These are phyloP conservation scores for Pseudophaeomoniella oleicola DNA, from an alignment of 2,329 filamentous ascomycete genomes.

Conservation along the genomic window DNA sequence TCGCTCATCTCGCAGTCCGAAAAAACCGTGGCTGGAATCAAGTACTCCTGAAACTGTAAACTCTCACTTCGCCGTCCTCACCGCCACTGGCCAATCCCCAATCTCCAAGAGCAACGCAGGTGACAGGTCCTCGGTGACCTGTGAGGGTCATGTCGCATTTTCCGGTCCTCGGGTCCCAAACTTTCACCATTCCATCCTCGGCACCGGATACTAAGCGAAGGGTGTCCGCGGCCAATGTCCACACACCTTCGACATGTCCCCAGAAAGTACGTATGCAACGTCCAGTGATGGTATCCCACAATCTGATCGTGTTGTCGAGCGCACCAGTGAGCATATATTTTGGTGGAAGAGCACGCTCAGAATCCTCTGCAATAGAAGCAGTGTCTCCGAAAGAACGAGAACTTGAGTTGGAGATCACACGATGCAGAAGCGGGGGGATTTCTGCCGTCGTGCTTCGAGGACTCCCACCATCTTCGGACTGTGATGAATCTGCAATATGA, in stretches of 20 bases:
- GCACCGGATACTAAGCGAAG: conserved; percentile 77
- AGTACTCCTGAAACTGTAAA: conserved; percentile 55
- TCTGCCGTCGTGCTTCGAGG: conserved; percentile 7
- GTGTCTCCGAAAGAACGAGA: conserved; percentile 5
- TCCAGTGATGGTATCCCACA: conserved; percentile 79
- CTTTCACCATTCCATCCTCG: conserved; percentile 89
- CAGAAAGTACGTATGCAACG: conserved; percentile 86
- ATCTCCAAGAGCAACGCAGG: conserved; percentile 83
- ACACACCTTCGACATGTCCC: conserved; percentile 90
- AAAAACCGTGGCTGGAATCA: no score
- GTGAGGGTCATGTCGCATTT: conserved; percentile 87
- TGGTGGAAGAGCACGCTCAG: conserved; percentile 57
- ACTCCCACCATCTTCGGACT: conserved; percentile 6
- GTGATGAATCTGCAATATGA: conserved; percentile 1
- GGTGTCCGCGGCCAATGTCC: conserved; percentile 81
- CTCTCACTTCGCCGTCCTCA: conserved; percentile 79
- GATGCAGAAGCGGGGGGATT: conserved; percentile 1
- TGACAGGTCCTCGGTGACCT: conserved; percentile 80
- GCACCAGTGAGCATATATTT: conserved; percentile 88
- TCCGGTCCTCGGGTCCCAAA: conserved; percentile 85
- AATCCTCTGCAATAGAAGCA: conserved; percentile 22
- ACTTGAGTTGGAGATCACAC: conserved; percentile 1
- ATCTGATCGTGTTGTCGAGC: conserved; percentile 76
- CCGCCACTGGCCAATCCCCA: conserved; percentile 79
- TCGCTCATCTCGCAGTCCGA: no score